Base-by-base conservation (phyloP, 1,139 yeast genomes). In the Scheffersomyces titani region DNA sequence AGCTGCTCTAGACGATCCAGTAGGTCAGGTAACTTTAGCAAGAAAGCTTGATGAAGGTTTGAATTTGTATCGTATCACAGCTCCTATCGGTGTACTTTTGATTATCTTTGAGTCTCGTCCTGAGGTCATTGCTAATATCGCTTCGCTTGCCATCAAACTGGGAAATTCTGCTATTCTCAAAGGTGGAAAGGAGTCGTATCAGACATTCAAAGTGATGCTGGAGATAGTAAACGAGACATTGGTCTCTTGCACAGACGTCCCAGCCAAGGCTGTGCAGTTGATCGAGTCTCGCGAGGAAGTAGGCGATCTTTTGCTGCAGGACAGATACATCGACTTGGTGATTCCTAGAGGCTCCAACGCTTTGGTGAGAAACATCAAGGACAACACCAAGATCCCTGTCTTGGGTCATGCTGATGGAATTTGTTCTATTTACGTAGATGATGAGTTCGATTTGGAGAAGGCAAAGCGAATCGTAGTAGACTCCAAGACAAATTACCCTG, bases 331-430 rank as follows among this genome's bases (percentile, higher is more conserved):
- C 60, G 99, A 96, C 70, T 81, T 96, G 71, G 99, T 96, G 46
- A 92, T 96, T 65, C 99, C 99, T 59, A 84, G 99, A 68, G 99
- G 99, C 6, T 90, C 97, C 45, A 94, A 94, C 67, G 96, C 86
- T 60, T 82, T 96, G 61, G 99, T 96, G 22, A 84, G 90, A 64
- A 85, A 81, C 71, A 92, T 96, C 71, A 94, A 96, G 73, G 81
- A 85, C 49, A 85, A 86, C 69, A 94, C 99, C 40, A 92, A 92
- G 70, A 96, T 96, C 63, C 98, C 99, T 3, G 99, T 96, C 6
- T 77, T 96, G 72, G 99, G 99, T 55, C 99, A 96, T 72, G 99
- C 99, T 9, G 99, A 94, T 72, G 99, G 99, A 53, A 89, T 94
- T 58, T 94, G 99, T 73, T 87, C 97, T 3, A 85, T 93, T 19